phyloP scores from a whole-genome alignment of 2,329 filamentous ascomycete genomes.

The Alternaria gaisen region DNA sequence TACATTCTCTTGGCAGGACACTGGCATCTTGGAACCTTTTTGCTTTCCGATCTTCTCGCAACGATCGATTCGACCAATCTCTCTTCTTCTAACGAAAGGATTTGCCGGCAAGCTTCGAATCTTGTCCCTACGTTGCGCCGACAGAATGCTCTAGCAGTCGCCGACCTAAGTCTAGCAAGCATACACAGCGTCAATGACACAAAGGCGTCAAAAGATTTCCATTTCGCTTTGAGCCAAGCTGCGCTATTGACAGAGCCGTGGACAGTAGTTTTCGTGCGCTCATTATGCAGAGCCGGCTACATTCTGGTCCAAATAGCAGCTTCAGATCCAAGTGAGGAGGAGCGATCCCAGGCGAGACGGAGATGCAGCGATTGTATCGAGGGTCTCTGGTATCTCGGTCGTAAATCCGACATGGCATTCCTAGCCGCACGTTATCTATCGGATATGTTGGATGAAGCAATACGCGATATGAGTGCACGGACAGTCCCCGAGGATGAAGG shows the following conservation, averaged over 20 bases:
- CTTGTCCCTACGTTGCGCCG: constrained; percentile 36
- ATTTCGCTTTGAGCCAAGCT: constrained; percentile 63
- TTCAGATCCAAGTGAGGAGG: background rate
- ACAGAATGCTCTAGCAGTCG: constrained; percentile 55
- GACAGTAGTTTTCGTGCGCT: constrained; percentile 57
- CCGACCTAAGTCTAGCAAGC: constrained; percentile 32
- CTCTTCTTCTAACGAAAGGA: constrained; percentile 52
- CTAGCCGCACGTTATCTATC: constrained; percentile 47
- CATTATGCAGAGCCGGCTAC: constrained; percentile 11
- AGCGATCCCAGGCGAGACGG: constrained; percentile 35
- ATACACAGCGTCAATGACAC: constrained; percentile 24
- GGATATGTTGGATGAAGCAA: constrained; percentile 28
- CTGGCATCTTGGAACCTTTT: constrained; percentile 65
- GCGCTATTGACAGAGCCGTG: constrained; percentile 67
- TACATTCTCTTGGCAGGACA: constrained; percentile 66
- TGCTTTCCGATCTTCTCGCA: constrained; percentile 63
- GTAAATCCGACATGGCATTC: constrained; percentile 63
- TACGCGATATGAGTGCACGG: background rate
- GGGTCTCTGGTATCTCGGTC: constrained; percentile 63
- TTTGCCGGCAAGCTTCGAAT: constrained; percentile 58
- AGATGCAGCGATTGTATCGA: constrained; percentile 60
- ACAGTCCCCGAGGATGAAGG: background rate
- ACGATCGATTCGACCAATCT: constrained; percentile 57
- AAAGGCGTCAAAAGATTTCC: constrained; percentile 52
- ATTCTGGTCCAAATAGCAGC: constrained; percentile 24